Evolutionary conservation across 495 filamentous ascomycete species (phyloP), one percentile per base, ranked within the genome.

Genomic region (Penicillium crystallinum): DNA sequence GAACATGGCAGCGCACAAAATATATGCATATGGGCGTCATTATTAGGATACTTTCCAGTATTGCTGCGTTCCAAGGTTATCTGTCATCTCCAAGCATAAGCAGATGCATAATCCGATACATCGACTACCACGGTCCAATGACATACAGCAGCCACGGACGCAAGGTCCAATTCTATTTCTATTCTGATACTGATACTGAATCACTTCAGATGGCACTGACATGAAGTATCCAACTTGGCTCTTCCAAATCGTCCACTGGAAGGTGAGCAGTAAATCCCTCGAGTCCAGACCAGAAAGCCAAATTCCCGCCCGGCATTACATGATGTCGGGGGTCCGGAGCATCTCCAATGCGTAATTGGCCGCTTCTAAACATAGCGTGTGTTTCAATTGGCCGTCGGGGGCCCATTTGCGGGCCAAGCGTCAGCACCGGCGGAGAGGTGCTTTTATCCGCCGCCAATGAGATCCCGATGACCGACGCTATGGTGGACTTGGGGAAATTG

Each of bases 71-170:
- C n/a, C n/a, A n/a, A n/a, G n/a, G 27, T 34, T 40, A 6, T n/a
- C 44, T 64, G 53, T 21, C 46, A 61, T 64, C 62, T 37, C 27
- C n/a, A n/a, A n/a, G n/a, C n/a, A n/a, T n/a, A n/a, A n/a, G 22
- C 27, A 50, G 18, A 33, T 33, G 29, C 47, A 50, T 27, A 42
- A 50, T 50, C 38, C 48, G 48, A 50, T 46, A 46, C 49, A 55
- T 45, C 57, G 22, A 50, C 48, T 55, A 53, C 36, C 49, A 49
- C 47, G 33, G 31, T 15, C 45, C 31, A 47, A 37, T 47, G 45
- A 34, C 33, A 47, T 38, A 30, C 46, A 48, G 46, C 25, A 36
- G 55, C 53, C 56, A 48, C 46, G 47, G 53, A 61, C 49, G 62
- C 61, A 64, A 64, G 61, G 58, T 52, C 45, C 37, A 47, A 14